phyloP scores from a whole-genome alignment of 2,329 filamentous ascomycete genomes.

The Pseudopyricularia javanii region DNA sequence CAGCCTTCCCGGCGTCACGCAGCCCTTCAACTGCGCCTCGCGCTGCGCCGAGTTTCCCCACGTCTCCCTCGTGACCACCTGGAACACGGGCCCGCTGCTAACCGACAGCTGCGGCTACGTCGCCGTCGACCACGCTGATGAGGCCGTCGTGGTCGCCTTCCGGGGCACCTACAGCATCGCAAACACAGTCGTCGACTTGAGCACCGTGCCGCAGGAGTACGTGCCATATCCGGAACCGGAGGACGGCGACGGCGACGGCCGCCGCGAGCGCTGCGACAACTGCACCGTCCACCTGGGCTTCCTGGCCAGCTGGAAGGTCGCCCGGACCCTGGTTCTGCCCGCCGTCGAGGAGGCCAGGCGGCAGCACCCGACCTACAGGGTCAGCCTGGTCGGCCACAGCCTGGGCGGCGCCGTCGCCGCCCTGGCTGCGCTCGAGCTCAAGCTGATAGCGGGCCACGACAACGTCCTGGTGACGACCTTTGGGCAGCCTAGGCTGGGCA shows the following conservation, averaged over 20 bases:
- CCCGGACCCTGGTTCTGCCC: conserved; percentile 56
- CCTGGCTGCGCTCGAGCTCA: conserved; percentile 73
- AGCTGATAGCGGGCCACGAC: conserved; percentile 58
- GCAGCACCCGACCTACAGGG: conserved; percentile 56
- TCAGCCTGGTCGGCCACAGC: conserved; percentile 80
- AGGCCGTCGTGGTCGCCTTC: conserved; percentile 70
- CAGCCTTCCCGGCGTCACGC: conserved; percentile 57
- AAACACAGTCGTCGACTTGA: conserved; percentile 83
- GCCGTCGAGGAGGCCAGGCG: conserved; percentile 46
- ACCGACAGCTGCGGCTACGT: conserved; percentile 92
- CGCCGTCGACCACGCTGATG: conserved; percentile 58
- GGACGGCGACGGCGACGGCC: conserved; percentile 19
- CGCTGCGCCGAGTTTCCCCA: conserved; percentile 74
- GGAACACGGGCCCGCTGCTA: conserved; percentile 79
- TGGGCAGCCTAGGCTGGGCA: conserved; percentile 67
- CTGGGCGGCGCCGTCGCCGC: conserved; percentile 86
- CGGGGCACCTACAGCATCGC: conserved; percentile 88
- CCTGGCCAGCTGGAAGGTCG: conserved; percentile 69
- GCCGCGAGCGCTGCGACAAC: conserved; percentile 57
- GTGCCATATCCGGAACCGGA: conserved; percentile 64
- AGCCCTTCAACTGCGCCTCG: conserved; percentile 75
- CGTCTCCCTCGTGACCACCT: conserved; percentile 71
- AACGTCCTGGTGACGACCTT: conserved; percentile 77
- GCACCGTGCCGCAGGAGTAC: conserved; percentile 81
- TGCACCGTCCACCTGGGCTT: conserved; percentile 94